Base-by-base conservation (phyloP, 352 stramenopile species). In the Globisporangium spiculum region DNA sequence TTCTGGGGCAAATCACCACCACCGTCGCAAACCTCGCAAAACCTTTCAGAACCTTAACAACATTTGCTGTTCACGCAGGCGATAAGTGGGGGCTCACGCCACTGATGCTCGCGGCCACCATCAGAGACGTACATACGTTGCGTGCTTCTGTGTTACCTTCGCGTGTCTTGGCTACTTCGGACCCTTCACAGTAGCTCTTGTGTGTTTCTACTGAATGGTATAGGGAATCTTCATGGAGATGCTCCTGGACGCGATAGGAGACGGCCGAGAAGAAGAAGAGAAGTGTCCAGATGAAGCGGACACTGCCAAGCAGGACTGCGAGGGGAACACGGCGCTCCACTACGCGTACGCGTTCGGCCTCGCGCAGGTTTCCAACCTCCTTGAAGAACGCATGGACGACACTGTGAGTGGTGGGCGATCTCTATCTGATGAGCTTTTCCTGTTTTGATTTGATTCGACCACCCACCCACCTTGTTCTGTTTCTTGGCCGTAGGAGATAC, bases 281-380 rank as follows among this genome's bases (percentile, higher is more conserved):
- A 50, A 12, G 1, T 63, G 75, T 14, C 12, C 38, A 46, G 68
- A 67, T 7, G 55, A 72, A 55, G 41, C 64, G 1, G 54, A 70
- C 7, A 62, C 90, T 5, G 57, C 57, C 26, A 20, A 50, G 18
- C n/a, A n/a, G 12, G 82, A 92, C 60, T 32, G 30, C 4, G 44
- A 78, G 18, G 82, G 79, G 6, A 92, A 88, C 54, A 79, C 71
- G 7, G 76, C 79, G 14, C 64, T 92, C 1, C 84, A 92, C 63
- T 90, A 92, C 64, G 80, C 77, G 62, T 92, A 92, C 75, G 84
- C 82, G 4, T 92, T 89, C 63, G 77, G 72, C 0, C 62, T 81
- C 63, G 76, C 78, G 1, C 58, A 81, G 63, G 64, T 81, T 3
- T 82, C 76, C n/a, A 80, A 67, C 20, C 70, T 80, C 44, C 63